Evolutionary conservation across 139 green algal species (phyloP).

Genomic region (Haematococcus lacustris): DNA sequence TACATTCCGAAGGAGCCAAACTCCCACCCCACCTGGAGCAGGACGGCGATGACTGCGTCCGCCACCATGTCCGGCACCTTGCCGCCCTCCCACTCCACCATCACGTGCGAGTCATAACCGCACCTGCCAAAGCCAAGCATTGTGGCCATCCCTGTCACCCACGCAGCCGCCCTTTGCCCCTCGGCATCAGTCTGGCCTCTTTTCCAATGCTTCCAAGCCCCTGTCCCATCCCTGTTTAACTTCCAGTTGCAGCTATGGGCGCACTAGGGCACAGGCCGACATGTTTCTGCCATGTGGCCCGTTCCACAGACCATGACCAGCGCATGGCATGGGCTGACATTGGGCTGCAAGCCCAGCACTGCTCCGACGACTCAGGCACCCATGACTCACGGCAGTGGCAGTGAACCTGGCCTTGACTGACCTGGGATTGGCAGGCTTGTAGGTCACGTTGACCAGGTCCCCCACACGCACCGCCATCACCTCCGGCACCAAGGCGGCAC

Average conservation of each 20-base stretch:
- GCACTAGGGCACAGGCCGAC: not conserved
- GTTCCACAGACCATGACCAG: not conserved
- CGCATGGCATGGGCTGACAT: not conserved
- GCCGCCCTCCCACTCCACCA: constrained; percentile 89
- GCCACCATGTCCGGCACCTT: constrained; percentile 79
- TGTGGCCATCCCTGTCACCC: constrained; percentile 1
- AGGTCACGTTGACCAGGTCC: constrained; percentile 26
- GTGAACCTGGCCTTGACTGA: not conserved
- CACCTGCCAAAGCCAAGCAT: not conserved
- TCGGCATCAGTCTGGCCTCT: too few species aligned
- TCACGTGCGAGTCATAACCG: constrained; percentile 34
- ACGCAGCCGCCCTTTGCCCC: not conserved
- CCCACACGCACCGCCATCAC: constrained; percentile 44
- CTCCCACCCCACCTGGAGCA: constrained; percentile 59
- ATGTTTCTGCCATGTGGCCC: not conserved
- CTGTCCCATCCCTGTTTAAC: not conserved
- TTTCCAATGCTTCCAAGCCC: too few species aligned
- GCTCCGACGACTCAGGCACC: too few species aligned
- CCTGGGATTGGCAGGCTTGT: constrained; percentile 18
- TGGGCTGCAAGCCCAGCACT: too few species aligned
- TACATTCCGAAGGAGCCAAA: not conserved
- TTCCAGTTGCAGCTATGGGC: not conserved
- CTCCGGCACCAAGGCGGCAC: too few species aligned
- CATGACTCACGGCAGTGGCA: not conserved
- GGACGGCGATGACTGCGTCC: constrained; percentile 84